Evolutionary conservation across 441 rosid genomes (phyloP), one percentile per base, ranked within the genome.

Genomic region (Eutrema salsugineum): DNA sequence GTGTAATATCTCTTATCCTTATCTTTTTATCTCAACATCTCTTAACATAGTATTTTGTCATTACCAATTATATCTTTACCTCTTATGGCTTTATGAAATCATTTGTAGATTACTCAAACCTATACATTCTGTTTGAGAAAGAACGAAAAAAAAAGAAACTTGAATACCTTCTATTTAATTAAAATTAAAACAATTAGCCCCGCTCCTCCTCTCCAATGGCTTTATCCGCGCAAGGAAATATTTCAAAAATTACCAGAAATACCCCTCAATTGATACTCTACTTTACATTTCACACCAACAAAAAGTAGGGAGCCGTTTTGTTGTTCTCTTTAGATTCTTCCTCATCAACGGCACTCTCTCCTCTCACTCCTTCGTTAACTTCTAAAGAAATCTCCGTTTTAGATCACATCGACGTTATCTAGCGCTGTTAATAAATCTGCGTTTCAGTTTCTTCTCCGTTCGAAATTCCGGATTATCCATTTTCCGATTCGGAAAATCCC

Each of bases 371-470:
- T 19, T 36, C 4, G 47, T 33, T 38, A 19, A 58, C 8, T 15
- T 8, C 36, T 35, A 38, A 38, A 39, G 19, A 70, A 70, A 1
- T 35, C 64, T 35, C 64, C 66, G 43, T 72, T 47, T 47, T 33
- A 71, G 30, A 44, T 46, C 66, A 39, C 17, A 28, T 40, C 75
- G 82, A 77, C 83, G 78, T 77, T 78, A 61, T 19, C 71, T 70
- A 72, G 75, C 80, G 80, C 79, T 77, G 83, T 84, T 81, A 66
- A 24, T 8, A 68, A 68, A 57, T 73, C 65, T 49, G 78, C 77
- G 49, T 55, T 69, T 77, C 63, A 16, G 59, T 76, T 70, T 56
- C 22, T 59, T 59, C 68, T 72, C 56, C 54, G 22, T 75, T 79
- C 36, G 70, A 71, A 24, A 85, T 74, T 74, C 77, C 66, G 61